A percentile compares a stretch with the other conserved stretches of the same genome.
Conservation (phyloP, 768 basidiomycete genomes). For the Chalciporus piperatus region DNA sequence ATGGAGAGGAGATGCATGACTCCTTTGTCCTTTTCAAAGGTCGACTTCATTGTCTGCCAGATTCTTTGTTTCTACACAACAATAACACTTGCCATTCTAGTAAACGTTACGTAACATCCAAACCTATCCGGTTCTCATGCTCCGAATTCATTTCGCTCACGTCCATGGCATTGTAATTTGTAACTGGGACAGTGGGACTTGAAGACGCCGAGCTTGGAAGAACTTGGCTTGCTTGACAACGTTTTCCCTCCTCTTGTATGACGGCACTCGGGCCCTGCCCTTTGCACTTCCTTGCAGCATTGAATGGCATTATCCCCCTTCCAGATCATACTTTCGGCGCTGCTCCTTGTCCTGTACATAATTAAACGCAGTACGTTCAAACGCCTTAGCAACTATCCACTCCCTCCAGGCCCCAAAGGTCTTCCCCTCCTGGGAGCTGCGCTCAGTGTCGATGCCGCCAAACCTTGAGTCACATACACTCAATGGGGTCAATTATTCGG, state of each 20-base stretch:
- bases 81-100: conserved; percentile 29
- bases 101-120: conserved; percentile 12
- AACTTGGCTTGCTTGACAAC: too few species aligned
- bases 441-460: conserved; percentile 24
- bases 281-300: not conserved
- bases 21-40: conserved; percentile 24
- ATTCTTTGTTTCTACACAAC: conserved; percentile 30
- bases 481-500: conserved; percentile 30
- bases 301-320: conserved; percentile 3
- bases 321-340: conserved; percentile 1
- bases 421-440: conserved; percentile 33
- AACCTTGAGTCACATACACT: conserved; percentile 34
- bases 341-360: conserved; percentile 17
- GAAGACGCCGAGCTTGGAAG: too few species aligned
- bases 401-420: conserved; percentile 53
- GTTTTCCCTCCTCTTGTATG: too few species aligned
- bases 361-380: not conserved
- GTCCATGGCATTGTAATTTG: too few species aligned
- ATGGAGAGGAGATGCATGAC: conserved; percentile 2
- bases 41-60: conserved; percentile 6
- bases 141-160: too few species aligned
- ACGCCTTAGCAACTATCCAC: conserved; percentile 12
- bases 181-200: too few species aligned
- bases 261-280: not conserved
- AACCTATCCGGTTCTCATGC: too few species aligned